phyloP scores from a whole-genome alignment of 495 filamentous ascomycete genomes.

The Penicillium cataractarum region DNA sequence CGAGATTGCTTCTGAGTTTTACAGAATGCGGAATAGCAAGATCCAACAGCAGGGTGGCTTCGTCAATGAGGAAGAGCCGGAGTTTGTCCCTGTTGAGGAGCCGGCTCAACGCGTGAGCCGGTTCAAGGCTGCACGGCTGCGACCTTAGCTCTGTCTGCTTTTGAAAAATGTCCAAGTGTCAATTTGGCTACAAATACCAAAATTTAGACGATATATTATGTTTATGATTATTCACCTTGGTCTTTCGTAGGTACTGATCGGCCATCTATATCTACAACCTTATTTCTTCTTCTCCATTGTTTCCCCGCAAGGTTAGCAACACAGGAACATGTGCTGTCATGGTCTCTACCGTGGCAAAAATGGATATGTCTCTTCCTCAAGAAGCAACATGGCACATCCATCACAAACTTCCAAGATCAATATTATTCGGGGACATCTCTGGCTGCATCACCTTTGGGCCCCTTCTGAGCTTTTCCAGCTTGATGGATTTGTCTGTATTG shows the following conservation, averaged over 20 bases:
- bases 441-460: slow-evolving; percentile 25
- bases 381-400: slow-evolving; percentile 20
- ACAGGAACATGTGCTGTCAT: slow-evolving; percentile 16
- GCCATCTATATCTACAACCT: background rate
- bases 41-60: slow-evolving; percentile 82
- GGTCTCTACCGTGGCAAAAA: slow-evolving; percentile 6
- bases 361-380: slow-evolving; percentile 21
- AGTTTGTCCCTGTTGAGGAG: slow-evolving; percentile 60
- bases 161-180: background rate
- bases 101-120: slow-evolving; percentile 74
- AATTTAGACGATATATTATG: slow-evolving; percentile 10
- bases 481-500: slow-evolving; percentile 19
- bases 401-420: slow-evolving; percentile 26
- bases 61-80: slow-evolving; percentile 57
- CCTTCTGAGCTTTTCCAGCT: background rate
- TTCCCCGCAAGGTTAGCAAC: background rate
- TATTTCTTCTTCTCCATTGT: background rate
- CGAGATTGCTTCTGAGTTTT: slow-evolving; percentile 79
- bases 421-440: slow-evolving; percentile 25
- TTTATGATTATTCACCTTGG: background rate
- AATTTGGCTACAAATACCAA: slow-evolving; percentile 10
- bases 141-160: slow-evolving; percentile 1
- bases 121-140: slow-evolving; percentile 83
- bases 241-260: background rate
- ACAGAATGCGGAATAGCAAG: slow-evolving; percentile 75